Base-by-base conservation (phyloP, 805 yeast genomes). In the Komagataella kurtzmanii region DNA sequence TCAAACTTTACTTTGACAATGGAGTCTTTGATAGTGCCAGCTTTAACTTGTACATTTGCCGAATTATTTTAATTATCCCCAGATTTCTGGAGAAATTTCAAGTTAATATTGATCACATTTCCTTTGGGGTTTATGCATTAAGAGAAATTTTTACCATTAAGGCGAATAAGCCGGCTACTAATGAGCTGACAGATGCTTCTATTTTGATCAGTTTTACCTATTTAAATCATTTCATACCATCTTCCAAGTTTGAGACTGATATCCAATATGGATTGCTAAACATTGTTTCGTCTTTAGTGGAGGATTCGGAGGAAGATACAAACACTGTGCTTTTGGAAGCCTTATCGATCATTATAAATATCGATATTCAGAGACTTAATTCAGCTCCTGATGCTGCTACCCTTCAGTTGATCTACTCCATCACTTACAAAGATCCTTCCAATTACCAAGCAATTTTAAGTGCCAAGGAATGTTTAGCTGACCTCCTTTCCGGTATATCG, bases 271-370 rank as follows among this genome's bases (percentile, higher is more conserved):
- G 53, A 14, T 52, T 68, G 24, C 52, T 77, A 44, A 48, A 56
- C 1, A 55, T 78, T 0, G 72, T 81, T 8, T 59, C 63, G 2
- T 62, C 73, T 2, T 63, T 91, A 7, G 60, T 75, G 3, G 76
- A 73, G 1, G 83, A 79, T 1, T 77, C 93, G 0, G 85, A 81
- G 47, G 96, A 88, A 48, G 98, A 90, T 59, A 77, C 96, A 0
- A 80, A 85, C 43, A 77, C 89, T 1, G 72, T 85, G 48, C 65
- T 90, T 46, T 73, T 86, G 10, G 96, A 89, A 61, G 76, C 85
- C 0, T 64, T 86, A n/a, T 72, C 81, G 1, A 71, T 75, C 2
- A 76, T 81, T 1, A 75, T 85, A 45, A 70, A 72, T 49, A 70
- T 83, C 7, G 70, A 74, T 54, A 70, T 69, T 50, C 59, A 57